Percentiles rank a stretch among this genome's conserved stretches.
These are phyloP conservation scores for Camillea tinctor DNA, from an alignment of 2,329 filamentous ascomycete genomes.

Conservation along the genomic window DNA sequence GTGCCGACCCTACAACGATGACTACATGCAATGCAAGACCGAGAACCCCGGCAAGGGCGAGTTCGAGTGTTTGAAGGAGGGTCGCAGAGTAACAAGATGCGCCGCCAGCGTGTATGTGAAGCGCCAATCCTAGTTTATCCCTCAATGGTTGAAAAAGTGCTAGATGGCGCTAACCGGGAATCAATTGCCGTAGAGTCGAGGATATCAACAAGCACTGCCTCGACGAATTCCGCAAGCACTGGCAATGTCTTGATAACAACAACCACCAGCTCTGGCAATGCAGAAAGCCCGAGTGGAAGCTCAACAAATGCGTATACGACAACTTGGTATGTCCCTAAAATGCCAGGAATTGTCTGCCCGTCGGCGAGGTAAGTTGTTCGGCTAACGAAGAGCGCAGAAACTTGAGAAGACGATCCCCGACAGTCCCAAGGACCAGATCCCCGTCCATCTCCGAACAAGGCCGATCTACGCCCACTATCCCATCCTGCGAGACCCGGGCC, in stretches of 20 bases:
- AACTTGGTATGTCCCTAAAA: conserved; percentile 74
- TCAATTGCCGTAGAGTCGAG: conserved; percentile 62
- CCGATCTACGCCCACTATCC: conserved; percentile 61
- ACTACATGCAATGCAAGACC: conserved; percentile 99
- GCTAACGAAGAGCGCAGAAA: conserved; percentile 52
- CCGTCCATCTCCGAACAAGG: conserved; percentile 69
- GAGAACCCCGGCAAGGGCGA: conserved; percentile 89
- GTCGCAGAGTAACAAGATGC: conserved; percentile 93
- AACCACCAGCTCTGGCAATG: conserved; percentile 99
- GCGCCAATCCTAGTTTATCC: background rate
- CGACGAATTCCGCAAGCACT: conserved; percentile 87
- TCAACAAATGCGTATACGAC: conserved; percentile 95
- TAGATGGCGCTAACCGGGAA: conserved; percentile 1
- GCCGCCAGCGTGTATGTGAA: conserved; percentile 88
- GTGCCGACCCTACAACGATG: conserved; percentile 95
- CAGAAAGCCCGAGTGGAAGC: conserved; percentile 78
- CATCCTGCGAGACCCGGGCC: conserved; percentile 34
- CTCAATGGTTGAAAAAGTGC: background rate
- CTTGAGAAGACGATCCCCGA: conserved; percentile 80
- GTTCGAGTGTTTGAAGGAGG: conserved; percentile 93
- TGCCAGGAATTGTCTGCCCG: background rate
- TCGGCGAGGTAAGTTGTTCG: background rate
- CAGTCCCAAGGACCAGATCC: conserved; percentile 65
- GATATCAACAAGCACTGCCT: conserved; percentile 97
- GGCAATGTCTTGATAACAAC: conserved; percentile 93